phyloP scores from a whole-genome alignment of 1,284 basidiomycete species.

The Sanguinoderma infundibulare region DNA sequence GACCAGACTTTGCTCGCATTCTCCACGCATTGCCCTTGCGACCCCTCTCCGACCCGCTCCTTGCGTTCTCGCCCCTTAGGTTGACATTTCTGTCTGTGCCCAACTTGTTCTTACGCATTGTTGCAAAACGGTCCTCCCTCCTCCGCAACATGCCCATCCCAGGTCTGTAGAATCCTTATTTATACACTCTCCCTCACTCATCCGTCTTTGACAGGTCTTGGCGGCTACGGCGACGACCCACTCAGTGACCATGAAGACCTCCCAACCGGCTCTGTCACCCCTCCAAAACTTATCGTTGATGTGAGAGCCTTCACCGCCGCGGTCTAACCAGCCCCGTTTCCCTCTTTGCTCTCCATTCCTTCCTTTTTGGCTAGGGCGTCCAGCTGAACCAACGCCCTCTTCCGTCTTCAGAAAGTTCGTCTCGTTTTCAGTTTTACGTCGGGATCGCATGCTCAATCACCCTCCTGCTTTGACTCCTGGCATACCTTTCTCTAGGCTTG shows the following conservation, averaged over 20 bases:
- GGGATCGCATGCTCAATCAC: background rate
- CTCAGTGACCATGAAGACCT: constrained; percentile 59
- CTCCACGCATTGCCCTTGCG: too few relatives aligned
- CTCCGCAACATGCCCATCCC: constrained; percentile 13
- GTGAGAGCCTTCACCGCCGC: constrained; percentile 62
- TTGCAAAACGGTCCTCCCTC: too few relatives aligned
- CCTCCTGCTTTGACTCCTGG: background rate
- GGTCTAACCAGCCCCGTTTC: constrained; percentile 53
- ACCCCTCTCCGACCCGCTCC: too few relatives aligned
- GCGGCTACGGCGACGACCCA: constrained; percentile 68
- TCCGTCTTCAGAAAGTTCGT: constrained; percentile 53
- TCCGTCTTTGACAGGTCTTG: constrained; percentile 50
- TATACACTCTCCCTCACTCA: too few relatives aligned
- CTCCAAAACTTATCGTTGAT: constrained; percentile 35
- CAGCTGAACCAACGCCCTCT: constrained; percentile 47
- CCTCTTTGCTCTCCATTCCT: constrained; percentile 67
- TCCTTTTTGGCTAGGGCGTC: constrained; percentile 69
- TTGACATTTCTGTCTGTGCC: too few relatives aligned
- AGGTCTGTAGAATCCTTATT: background rate
- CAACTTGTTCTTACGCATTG: too few relatives aligned
- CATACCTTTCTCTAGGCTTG: background rate
- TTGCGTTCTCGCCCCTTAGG: too few relatives aligned
- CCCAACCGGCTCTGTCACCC: constrained; percentile 33
- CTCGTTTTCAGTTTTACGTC: background rate
- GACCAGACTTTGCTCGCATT: too few relatives aligned